Base-by-base conservation (phyloP, 768 basidiomycete genomes). In the Amyloporia xantha region DNA sequence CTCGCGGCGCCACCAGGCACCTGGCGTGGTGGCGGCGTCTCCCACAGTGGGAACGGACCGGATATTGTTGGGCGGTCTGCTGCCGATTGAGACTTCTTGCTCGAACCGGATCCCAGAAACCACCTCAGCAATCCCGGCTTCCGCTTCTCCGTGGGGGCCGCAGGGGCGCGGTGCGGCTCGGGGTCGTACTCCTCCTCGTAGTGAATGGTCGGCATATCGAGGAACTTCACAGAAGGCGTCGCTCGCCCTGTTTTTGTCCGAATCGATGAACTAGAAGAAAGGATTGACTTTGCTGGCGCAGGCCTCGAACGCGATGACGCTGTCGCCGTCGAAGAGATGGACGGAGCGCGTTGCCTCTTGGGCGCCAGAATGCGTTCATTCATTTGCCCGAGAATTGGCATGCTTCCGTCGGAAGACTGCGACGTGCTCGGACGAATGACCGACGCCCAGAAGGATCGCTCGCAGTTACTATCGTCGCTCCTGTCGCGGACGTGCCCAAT, bases 151-250 rank as follows among this genome's bases (percentile, higher is more conserved):
- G 35, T 23, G 23, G 41, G n/a, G 19, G 17, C 27, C 11, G 50
- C 17, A 38, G 44, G 38, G 28, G 40, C 19, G n/a, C n/a, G n/a
- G n/a, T n/a, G n/a, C 40, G 47, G 36, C 25, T 47, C 49, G 24
- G 47, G 40, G n/a, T 56, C 60, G 35, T 54, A 53, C 47, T 60
- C 58, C 37, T 61, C 53, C 38, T 62, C 64, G 54, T 81, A 81
- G 58, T 82, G 75, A 7, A 84, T 70, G 2, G 74, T 82, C 13
- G 84, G 83, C 46, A 71, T 68, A 49, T 84, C 82, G 24, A 80
- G 79, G 53, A 86, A 87, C 55, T 83, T 87, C 43, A 87, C 85
- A 27, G 80, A 83, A 46, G 67, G 59, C 10, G 68, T 55, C 5
- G 64, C 60, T n/a, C 64, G 67, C 24, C 41, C 67, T 53, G 58